These are phyloP conservation scores for Metschnikowia similis DNA, from an alignment of 805 yeast species.

Conservation along the genomic window DNA sequence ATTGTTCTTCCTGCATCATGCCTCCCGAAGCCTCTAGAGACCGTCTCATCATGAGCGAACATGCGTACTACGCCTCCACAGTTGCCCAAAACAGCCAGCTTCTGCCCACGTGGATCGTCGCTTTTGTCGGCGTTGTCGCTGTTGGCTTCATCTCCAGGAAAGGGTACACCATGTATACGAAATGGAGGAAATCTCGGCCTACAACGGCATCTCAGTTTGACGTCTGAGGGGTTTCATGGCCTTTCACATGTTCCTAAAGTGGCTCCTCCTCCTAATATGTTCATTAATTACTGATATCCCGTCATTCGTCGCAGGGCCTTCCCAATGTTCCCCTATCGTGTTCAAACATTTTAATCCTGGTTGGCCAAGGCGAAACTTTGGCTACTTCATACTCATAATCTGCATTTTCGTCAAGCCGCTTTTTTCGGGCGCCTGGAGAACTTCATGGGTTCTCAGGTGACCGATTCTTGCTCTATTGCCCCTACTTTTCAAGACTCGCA, in stretches of 20 bases:
- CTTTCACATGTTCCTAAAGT: not conserved
- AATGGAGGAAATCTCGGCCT: not conserved
- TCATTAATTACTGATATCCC: not conserved
- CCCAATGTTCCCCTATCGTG: not conserved
- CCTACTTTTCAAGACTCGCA: too few relatives aligned
- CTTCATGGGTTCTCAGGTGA: not conserved
- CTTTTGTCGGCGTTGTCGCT: not conserved
- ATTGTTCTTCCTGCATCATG: conserved; percentile 1
- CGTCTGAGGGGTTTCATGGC: not conserved
- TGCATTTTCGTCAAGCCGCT: not conserved
- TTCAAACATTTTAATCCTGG: not conserved
- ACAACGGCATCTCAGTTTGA: not conserved
- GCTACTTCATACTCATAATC: not conserved
- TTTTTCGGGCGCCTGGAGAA: not conserved
- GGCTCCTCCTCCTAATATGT: not conserved
- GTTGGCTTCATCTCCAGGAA: conserved; percentile 2
- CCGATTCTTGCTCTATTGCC: too few relatives aligned
- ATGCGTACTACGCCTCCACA: conserved; percentile 12
- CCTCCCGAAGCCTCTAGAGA: conserved; percentile 12
- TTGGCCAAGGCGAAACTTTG: not conserved
- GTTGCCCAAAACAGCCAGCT: not conserved
- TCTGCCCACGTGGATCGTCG: not conserved
- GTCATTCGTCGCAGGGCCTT: not conserved
- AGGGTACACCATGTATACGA: not conserved
- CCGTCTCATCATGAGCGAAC: conserved; percentile 13